Percentiles rank a stretch among this genome's conserved stretches.
phyloP scores from a whole-genome alignment of 2,329 filamentous ascomycete genomes.

The Arthrinium phaeospermum region DNA sequence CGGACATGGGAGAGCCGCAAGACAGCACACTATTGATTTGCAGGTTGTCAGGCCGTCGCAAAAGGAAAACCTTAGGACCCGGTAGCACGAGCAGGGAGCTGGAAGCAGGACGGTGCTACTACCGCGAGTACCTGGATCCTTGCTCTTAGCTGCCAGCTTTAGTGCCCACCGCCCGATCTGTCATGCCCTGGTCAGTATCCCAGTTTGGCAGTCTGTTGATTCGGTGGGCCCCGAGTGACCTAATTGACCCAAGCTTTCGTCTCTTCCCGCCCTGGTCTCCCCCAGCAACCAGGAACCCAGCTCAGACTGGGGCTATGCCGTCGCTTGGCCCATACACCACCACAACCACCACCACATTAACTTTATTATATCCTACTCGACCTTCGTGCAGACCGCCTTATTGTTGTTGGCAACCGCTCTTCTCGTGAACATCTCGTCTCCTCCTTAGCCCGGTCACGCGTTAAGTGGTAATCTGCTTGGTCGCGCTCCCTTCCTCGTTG shows the following conservation, averaged over 20 bases:
- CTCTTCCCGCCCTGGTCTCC: not conserved
- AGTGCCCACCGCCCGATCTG: not conserved
- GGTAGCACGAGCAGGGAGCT: not conserved
- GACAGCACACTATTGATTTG: constrained; percentile 12
- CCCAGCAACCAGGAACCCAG: not conserved
- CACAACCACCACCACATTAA: not conserved
- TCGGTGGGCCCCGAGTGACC: not conserved
- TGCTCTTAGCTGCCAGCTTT: not conserved
- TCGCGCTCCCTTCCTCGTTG: not conserved
- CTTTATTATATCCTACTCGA: constrained; percentile 2
- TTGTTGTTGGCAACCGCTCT: constrained; percentile 1
- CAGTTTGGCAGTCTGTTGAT: constrained; percentile 17
- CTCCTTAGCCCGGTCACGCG: not conserved
- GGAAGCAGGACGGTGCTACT: not conserved
- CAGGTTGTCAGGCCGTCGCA: constrained; percentile 13
- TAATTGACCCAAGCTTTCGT: constrained; percentile 9
- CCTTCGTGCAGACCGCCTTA: constrained; percentile 4
- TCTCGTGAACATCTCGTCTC: not conserved
- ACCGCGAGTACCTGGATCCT: not conserved
- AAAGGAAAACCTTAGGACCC: not conserved
- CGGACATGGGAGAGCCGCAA: constrained; percentile 2
- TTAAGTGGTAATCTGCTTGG: not conserved
- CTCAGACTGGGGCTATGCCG: not conserved
- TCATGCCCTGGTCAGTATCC: not conserved
- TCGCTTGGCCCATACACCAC: not conserved